Percentiles rank a stretch among this genome's conserved stretches.
Conservation (phyloP, 345 rosid species). For the Pseudoturritis turrita region DNA sequence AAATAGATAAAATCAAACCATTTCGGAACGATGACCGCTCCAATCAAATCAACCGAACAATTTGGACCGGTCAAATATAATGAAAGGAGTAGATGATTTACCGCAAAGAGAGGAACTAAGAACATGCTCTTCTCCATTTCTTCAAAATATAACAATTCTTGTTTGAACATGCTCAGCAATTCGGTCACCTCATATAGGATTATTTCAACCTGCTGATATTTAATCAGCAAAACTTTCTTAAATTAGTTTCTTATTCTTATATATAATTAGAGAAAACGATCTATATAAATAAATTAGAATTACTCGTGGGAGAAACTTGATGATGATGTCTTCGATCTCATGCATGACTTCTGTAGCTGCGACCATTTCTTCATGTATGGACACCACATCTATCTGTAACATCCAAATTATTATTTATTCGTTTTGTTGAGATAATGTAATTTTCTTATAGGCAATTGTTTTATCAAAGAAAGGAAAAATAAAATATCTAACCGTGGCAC, state of each 20-base stretch:
- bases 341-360: conserved; percentile 48
- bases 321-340: conserved; percentile 30
- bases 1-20: not conserved
- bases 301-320: conserved; percentile 46
- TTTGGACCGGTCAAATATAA: not conserved
- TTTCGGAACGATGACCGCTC: not conserved
- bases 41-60: not conserved
- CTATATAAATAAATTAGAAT: not conserved
- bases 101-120: conserved; percentile 26
- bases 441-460: not conserved
- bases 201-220: conserved; percentile 49
- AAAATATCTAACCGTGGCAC: conserved; percentile 43
- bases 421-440: not conserved
- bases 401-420: not conserved
- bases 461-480: not conserved
- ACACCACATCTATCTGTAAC: conserved; percentile 43
- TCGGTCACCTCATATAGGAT: conserved; percentile 46
- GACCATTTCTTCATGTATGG: conserved; percentile 46
- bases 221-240: not conserved
- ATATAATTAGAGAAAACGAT: not conserved
- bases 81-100: conserved; percentile 17
- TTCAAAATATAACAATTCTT: conserved; percentile 37
- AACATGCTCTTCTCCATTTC: conserved; percentile 35
- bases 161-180: conserved; percentile 40
- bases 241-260: not conserved